A percentile compares a stretch with the other conserved stretches of the same genome.
Conservation (phyloP, 2,329 filamentous ascomycete genomes). For the Colletotrichum tanaceti region DNA sequence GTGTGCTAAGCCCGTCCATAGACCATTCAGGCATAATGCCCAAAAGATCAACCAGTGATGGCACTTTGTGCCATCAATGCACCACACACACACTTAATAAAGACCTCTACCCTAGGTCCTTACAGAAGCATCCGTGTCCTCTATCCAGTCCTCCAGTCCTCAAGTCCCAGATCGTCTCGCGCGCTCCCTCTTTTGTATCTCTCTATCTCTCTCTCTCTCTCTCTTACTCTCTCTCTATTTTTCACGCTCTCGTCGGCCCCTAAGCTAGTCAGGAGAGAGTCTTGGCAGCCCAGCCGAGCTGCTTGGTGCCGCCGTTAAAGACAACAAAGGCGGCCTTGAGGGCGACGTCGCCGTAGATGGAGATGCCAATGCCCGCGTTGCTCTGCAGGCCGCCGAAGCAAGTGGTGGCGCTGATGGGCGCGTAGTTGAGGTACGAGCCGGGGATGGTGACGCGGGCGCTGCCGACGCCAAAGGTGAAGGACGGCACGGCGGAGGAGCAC, state of each 20-base stretch:
- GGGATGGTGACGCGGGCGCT: conserved; percentile 57
- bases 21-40: no score
- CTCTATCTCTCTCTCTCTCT: no score
- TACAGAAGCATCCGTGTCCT: conserved; percentile 14
- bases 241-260: not conserved
- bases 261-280: conserved; percentile 21
- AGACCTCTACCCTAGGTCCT: no score
- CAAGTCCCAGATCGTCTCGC: no score
- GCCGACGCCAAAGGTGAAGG: conserved; percentile 57
- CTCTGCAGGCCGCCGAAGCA: conserved; percentile 73
- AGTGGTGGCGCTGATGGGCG: conserved; percentile 52
- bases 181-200: no score
- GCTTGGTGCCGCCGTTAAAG: conserved; percentile 59
- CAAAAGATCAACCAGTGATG: no score
- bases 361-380: conserved; percentile 49
- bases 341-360: conserved; percentile 73
- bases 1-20: no score
- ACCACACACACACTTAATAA: no score
- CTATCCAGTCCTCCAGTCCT: conserved; percentile 8
- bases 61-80: no score
- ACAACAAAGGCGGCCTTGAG: conserved; percentile 72
- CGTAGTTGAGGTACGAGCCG: conserved; percentile 57
- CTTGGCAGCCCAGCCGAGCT: conserved; percentile 54
- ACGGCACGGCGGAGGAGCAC: conserved; percentile 56
- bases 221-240: not conserved